A percentile compares a stretch with the other conserved stretches of the same genome.
Conservation (phyloP, 306 rosid species). For the Ceratonia siliqua region DNA sequence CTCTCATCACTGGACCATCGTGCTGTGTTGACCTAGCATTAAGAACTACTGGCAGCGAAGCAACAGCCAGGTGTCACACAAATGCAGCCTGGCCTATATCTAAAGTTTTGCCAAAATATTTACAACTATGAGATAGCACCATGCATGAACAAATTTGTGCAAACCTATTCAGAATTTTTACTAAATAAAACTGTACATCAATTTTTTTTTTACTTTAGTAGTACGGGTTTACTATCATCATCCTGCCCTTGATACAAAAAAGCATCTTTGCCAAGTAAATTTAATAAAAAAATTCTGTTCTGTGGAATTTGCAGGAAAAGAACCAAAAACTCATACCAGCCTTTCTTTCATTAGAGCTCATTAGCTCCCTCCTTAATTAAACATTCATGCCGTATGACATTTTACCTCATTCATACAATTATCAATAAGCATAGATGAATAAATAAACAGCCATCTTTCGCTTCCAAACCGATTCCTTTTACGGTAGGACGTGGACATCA, state of each 20-base stretch:
- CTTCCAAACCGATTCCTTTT: background rate
- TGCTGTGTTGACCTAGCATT: conserved; percentile 3
- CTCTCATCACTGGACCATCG: background rate
- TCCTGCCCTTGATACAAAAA: conserved; percentile 1
- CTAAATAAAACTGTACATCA: background rate
- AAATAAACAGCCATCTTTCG: background rate
- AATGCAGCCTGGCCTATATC: conserved; percentile 19
- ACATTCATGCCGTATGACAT: background rate
- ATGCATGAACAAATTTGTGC: conserved; percentile 23
- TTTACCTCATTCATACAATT: conserved; percentile 9
- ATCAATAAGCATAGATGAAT: background rate
- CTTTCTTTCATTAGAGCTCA: conserved; percentile 24
- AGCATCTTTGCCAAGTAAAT: background rate
- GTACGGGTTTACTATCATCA: background rate
- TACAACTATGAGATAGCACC: conserved; percentile 2
- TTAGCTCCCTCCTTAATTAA: conserved; percentile 7
- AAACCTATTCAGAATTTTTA: conserved; percentile 20
- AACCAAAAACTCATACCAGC: background rate
- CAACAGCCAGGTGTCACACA: conserved; percentile 2
- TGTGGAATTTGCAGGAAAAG: conserved; percentile 16
- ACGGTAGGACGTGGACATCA: background rate
- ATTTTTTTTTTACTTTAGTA: conserved; percentile 14
- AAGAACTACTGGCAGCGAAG: background rate
- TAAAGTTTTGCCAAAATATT: background rate
- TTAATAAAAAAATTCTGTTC: background rate